A percentile compares a stretch with the other conserved stretches of the same genome.
These are phyloP conservation scores for Thermothielavioides terrestris DNA, from an alignment of 495 filamentous ascomycete genomes.

Conservation along the genomic window DNA sequence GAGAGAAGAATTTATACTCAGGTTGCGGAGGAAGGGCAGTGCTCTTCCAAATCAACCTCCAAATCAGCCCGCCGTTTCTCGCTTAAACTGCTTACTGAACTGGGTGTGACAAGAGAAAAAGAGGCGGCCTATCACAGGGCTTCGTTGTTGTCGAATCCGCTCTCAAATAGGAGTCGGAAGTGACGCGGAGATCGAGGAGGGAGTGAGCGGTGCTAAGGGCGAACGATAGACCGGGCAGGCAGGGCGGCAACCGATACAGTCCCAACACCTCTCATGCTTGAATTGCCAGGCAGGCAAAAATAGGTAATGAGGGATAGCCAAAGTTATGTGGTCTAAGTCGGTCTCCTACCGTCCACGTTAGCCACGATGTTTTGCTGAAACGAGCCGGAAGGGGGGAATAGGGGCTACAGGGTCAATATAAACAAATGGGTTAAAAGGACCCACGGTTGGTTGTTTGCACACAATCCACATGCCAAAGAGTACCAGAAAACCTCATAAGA, in stretches of 20 bases:
- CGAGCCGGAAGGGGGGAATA: background rate
- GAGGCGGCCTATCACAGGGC: background rate
- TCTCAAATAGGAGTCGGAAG: background rate
- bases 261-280: too few relatives aligned
- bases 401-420: background rate
- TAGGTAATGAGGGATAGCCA: too few relatives aligned
- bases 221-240: background rate
- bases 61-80: background rate
- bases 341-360: too few relatives aligned
- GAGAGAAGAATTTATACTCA: background rate
- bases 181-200: background rate
- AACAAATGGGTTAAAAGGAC: background rate
- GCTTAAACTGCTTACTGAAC: background rate
- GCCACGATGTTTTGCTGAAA: background rate
- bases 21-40: background rate
- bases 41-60: background rate
- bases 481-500: too few relatives aligned
- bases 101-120: background rate
- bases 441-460: too few relatives aligned
- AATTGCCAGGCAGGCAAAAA: too few relatives aligned
- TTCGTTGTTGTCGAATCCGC: background rate
- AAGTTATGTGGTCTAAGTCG: too few relatives aligned
- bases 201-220: too few relatives aligned
- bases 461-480: too few relatives aligned
- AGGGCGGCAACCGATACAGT: too few relatives aligned